Evolutionary conservation across 306 rosid species (phyloP), one percentile per base, ranked within the genome.

Genomic region (Prunus salicina): DNA sequence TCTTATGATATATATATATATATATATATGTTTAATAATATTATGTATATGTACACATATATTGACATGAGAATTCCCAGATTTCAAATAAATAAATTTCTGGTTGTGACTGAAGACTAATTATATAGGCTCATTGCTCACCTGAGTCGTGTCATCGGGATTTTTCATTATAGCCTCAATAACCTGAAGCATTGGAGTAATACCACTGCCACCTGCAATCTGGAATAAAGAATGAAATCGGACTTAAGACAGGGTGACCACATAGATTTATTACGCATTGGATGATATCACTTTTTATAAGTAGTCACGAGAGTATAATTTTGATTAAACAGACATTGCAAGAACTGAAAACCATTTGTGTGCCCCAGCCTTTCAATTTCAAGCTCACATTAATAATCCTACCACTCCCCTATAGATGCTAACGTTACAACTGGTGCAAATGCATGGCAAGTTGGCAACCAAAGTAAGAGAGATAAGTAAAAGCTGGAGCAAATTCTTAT

Each of bases 151-250:
- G 86, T 96, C 99, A 34, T 93, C 97, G 12, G 98, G 91, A 79
- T 96, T 93, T 92, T 89, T 93, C 84, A 91, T 81, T 72, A 96
- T 82, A 77, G 99, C 99, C 79, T 93, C 99, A 85, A 93, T 88
- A 63, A 96, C 89, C 86, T 96, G 98, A 80, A 96, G 96, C 98
- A 96, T 91, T 51, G 98, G 99, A 73, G 99, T 96, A 80, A 96
- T 96, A 79, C 99, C 97, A 4, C 98, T 62, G 77, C 99, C 98
- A 25, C 99, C 98, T 11, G 99, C 98, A 87, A 96, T 82, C 99
- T 93, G 86, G 64, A 79, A 69, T 69, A 70, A 79, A 51, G 34
- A 78, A 76, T 66, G 27, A 60, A 46, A 55, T 3, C 52, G 2
- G 73, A 46, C 18, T 58, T 75, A n/a, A 69, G 66, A 82, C n/a